These are phyloP conservation scores for Monosporascus sp. DNA, from an alignment of 2,329 filamentous ascomycete genomes.

Conservation along the genomic window DNA sequence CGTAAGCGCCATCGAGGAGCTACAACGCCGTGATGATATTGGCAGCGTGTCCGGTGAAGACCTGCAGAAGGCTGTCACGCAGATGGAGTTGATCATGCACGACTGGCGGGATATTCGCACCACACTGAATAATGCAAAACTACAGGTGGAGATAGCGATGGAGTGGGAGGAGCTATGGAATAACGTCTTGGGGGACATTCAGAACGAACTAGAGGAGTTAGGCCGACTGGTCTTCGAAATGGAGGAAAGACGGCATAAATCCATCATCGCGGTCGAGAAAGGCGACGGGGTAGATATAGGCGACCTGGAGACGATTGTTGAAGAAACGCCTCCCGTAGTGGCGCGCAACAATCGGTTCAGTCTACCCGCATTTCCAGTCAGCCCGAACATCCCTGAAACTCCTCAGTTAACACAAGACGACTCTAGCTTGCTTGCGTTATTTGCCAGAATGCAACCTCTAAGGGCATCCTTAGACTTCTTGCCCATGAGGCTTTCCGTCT, in stretches of 20 bases:
- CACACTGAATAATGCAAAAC: conserved; percentile 73
- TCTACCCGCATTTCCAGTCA: conserved; percentile 57
- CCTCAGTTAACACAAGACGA: conserved; percentile 67
- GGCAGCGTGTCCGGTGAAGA: conserved; percentile 63
- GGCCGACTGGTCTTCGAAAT: conserved; percentile 87
- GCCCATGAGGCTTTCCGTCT: conserved; percentile 87
- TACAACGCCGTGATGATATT: conserved; percentile 77
- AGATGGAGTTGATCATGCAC: conserved; percentile 82
- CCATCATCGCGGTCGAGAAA: conserved; percentile 55
- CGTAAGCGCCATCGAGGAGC: conserved; percentile 84
- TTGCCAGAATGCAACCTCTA: conserved; percentile 91
- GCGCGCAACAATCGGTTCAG: conserved; percentile 63
- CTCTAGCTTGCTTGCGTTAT: conserved; percentile 79
- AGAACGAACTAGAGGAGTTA: conserved; percentile 75
- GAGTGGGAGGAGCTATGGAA: conserved; percentile 99
- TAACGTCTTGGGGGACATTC: conserved; percentile 86
- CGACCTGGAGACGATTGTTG: conserved; percentile 87
- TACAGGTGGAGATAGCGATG: conserved; percentile 94
- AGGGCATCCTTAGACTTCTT: conserved; percentile 91
- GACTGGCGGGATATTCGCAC: conserved; percentile 81
- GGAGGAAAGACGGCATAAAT: conserved; percentile 89
- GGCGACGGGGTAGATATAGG: conserved; percentile 72
- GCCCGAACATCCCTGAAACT: conserved; percentile 55
- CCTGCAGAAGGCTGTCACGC: conserved; percentile 67
- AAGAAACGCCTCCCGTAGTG: conserved; percentile 64